Evolutionary conservation across 352 stramenopile species (phyloP), one percentile per base, ranked within the genome.

Genomic region (Pythium dissimile): DNA sequence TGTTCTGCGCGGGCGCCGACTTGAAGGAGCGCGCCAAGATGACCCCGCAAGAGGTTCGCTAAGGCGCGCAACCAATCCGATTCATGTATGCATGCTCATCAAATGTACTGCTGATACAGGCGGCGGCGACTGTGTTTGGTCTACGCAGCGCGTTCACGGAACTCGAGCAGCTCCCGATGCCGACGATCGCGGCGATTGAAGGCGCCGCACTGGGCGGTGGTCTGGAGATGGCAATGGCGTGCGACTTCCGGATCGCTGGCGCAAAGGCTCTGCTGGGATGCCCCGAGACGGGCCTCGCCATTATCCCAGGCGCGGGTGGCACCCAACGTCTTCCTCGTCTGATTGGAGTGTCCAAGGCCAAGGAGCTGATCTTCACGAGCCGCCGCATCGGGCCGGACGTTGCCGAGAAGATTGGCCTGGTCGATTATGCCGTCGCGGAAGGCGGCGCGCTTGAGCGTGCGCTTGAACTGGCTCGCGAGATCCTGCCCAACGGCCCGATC

Each of bases 311-410:
- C 21, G 92, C 92, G 26, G 94, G 94, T 42, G 94, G 92, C 6
- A 98, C 92, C 5, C 92, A 98, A 65, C 84, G 94, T 24, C 76
- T 98, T 4, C 87, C 94, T 34, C 86, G 94, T 30, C 67, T 98
- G 3, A 88, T 98, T 42, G 91, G 92, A 74, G 69, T 92, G 23
- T 88, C 89, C 18, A 93, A 93, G 65, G 93, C 93, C 10, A 98
- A 98, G 65, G 92, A 98, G 59, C 79, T 98, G 27, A 97, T 98
- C 60, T 98, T 94, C 66, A 97, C 91, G 5, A 92, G 80, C 34
- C 77, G 86, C n/a, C 81, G 86, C 24, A 74, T 98, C 9, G 69
- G 71, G 43, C 84, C 84, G 0, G 67, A 82, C 23, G 65, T 80
- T 48, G 94, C 89, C 15, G 75, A 86, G 56, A 77, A 88, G 60